These are phyloP conservation scores for Apophysomyces ossiformis DNA, from an alignment of 371 early-diverging fungal species.

Conservation along the genomic window DNA sequence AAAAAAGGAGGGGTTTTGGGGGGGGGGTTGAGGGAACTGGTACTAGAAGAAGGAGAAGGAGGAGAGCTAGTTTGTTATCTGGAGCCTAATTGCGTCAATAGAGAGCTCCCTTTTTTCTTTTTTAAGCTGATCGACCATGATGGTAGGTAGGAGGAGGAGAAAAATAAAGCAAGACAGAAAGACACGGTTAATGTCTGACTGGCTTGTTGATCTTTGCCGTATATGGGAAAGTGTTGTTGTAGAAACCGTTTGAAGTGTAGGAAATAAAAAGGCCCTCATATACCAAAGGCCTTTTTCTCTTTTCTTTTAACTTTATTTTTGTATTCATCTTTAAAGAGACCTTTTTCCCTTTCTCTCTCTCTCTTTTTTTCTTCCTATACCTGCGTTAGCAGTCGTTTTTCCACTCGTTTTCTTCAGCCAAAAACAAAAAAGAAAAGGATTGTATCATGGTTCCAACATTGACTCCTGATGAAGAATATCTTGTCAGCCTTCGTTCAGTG, in stretches of 20 bases:
- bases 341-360: not conserved
- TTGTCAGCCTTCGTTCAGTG: constrained; percentile 75
- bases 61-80: too few species aligned
- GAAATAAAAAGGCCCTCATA: not conserved
- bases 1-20: too few species aligned
- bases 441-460: constrained; percentile 31
- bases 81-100: not conserved
- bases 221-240: not conserved
- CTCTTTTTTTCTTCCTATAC: constrained; percentile 13
- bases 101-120: constrained; percentile 5
- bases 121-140: not conserved
- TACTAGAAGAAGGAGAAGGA: not conserved
- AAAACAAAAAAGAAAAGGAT: too few species aligned
- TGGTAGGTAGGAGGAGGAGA: not conserved
- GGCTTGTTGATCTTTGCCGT: constrained; percentile 2
- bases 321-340: too few species aligned
- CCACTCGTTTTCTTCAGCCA: constrained; percentile 13
- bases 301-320: not conserved
- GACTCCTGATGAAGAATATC: constrained; percentile 45
- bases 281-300: not conserved
- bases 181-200: not conserved
- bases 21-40: too few species aligned
- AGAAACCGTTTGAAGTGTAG: not conserved
- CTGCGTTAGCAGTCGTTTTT: not conserved
- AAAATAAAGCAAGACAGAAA: not conserved